Evolutionary conservation across 1,284 basidiomycete genomes (phyloP).

Genomic region (Ustilago crameri): DNA sequence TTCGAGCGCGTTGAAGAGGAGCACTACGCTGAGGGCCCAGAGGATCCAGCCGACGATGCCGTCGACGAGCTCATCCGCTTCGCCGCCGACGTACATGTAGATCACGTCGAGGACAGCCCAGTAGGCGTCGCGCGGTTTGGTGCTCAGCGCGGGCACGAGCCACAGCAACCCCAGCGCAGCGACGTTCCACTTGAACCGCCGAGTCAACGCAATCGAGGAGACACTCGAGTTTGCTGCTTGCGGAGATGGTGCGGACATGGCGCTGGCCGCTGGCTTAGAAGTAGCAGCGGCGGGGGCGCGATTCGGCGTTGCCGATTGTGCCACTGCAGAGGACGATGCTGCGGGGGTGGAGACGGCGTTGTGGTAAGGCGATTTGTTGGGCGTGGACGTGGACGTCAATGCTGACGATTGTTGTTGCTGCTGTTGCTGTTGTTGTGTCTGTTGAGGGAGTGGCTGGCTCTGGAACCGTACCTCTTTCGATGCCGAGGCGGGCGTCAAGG

Average conservation of each 20-base stretch:
- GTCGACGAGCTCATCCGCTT: constrained; percentile 35
- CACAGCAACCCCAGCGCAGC: constrained; percentile 29
- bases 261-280: background rate
- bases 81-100: constrained; percentile 30
- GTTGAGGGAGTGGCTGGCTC: constrained; percentile 28
- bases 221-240: background rate
- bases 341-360: constrained; percentile 6
- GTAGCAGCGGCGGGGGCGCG: background rate
- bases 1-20: constrained; percentile 44
- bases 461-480: constrained; percentile 44
- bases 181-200: constrained; percentile 39
- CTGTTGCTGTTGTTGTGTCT: constrained; percentile 13
- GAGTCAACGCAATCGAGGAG: constrained; percentile 12
- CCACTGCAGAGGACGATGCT: background rate
- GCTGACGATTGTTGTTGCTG: constrained; percentile 1
- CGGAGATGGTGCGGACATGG: background rate
- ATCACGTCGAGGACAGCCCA: constrained; percentile 39
- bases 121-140: constrained; percentile 24
- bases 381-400: constrained; percentile 6
- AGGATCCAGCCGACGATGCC: constrained; percentile 35
- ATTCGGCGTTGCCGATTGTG: background rate
- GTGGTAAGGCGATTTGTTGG: constrained; percentile 20
- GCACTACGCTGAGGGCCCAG: constrained; percentile 38
- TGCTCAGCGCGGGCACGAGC: constrained; percentile 29
- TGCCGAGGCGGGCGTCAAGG: constrained; percentile 17